phyloP scores from a whole-genome alignment of 192 early-diverging fungal genomes.

The Gaertneriomyces sp. region DNA sequence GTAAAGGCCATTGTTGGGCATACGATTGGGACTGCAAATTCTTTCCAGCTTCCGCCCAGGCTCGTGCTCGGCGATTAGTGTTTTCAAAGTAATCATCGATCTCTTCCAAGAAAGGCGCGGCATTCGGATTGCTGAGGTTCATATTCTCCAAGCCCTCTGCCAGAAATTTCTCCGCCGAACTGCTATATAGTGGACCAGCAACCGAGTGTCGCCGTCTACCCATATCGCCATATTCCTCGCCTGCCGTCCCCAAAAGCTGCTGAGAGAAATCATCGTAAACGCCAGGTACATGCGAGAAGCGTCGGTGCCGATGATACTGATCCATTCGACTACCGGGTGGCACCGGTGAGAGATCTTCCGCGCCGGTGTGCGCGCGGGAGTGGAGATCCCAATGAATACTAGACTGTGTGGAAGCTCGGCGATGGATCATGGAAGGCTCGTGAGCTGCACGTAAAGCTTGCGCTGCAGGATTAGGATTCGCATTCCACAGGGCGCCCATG shows the following conservation, averaged over 20 bases:
- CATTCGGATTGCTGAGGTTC: constrained; percentile 29
- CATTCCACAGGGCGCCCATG: constrained; percentile 53
- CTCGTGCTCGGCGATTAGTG: constrained; percentile 52
- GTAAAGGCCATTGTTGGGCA: constrained; percentile 52
- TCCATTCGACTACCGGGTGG: constrained; percentile 49
- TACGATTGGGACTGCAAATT: constrained; percentile 52
- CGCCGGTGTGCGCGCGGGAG: constrained; percentile 6
- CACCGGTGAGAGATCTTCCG: constrained; percentile 15
- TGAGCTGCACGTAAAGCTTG: constrained; percentile 27
- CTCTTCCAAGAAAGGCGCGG: constrained; percentile 39
- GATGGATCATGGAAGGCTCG: constrained; percentile 41
- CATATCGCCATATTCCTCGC: constrained; percentile 13
- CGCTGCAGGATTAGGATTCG: too few species aligned
- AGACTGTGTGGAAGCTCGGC: constrained; percentile 55
- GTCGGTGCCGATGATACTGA: constrained; percentile 45
- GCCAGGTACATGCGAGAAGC: constrained; percentile 56
- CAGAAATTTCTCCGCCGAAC: constrained; percentile 27
- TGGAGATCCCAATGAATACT: constrained; percentile 46
- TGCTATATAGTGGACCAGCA: constrained; percentile 44
- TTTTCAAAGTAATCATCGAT: constrained; percentile 70
- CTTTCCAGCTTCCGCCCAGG: constrained; percentile 58
- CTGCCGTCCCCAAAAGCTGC: constrained; percentile 26
- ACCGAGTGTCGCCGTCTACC: constrained; percentile 48
- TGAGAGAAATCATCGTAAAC: constrained; percentile 39
- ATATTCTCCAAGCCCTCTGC: constrained; percentile 38